These are phyloP conservation scores for Capronia coronata DNA, from an alignment of 2,329 filamentous ascomycete species.

Conservation along the genomic window DNA sequence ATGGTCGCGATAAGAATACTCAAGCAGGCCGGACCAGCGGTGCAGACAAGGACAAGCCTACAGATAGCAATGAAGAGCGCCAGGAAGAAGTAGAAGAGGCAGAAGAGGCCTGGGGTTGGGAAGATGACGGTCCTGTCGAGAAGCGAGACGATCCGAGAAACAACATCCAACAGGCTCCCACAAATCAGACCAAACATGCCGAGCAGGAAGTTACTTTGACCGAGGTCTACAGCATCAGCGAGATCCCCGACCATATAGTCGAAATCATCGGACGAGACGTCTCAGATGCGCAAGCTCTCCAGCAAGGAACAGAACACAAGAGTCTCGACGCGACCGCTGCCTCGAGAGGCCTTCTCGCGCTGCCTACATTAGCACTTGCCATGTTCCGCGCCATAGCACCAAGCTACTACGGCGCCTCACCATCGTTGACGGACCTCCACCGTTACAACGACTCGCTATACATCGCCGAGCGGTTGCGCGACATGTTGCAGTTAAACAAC, in stretches of 20 bases:
- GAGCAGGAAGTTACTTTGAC: slow-evolving; percentile 66
- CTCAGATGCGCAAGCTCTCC: slow-evolving; percentile 37
- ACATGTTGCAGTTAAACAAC: slow-evolving; percentile 36
- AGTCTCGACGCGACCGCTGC: slow-evolving; percentile 34
- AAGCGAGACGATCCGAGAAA: slow-evolving; percentile 12
- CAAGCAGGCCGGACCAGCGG: slow-evolving; percentile 26
- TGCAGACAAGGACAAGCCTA: not conserved
- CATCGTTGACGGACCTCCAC: slow-evolving; percentile 53
- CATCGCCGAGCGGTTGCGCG: slow-evolving; percentile 49
- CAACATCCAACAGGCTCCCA: not conserved
- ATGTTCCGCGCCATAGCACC: slow-evolving; percentile 48
- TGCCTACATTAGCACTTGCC: slow-evolving; percentile 44
- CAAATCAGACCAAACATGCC: not conserved
- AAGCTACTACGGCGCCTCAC: slow-evolving; percentile 40
- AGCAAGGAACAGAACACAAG: slow-evolving; percentile 32
- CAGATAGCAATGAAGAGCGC: slow-evolving; percentile 9
- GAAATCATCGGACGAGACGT: slow-evolving; percentile 39
- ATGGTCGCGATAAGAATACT: slow-evolving; percentile 30
- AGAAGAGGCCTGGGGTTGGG: slow-evolving; percentile 78
- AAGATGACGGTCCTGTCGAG: slow-evolving; percentile 53
- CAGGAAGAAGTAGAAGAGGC: slow-evolving; percentile 37
- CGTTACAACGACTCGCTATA: slow-evolving; percentile 60
- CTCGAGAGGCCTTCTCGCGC: slow-evolving; percentile 39
- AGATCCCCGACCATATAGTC: slow-evolving; percentile 71
- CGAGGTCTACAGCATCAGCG: slow-evolving; percentile 83